These are phyloP conservation scores for Myriosclerotinia scirpicola DNA, from an alignment of 2,329 filamentous ascomycete genomes.

Conservation along the genomic window DNA sequence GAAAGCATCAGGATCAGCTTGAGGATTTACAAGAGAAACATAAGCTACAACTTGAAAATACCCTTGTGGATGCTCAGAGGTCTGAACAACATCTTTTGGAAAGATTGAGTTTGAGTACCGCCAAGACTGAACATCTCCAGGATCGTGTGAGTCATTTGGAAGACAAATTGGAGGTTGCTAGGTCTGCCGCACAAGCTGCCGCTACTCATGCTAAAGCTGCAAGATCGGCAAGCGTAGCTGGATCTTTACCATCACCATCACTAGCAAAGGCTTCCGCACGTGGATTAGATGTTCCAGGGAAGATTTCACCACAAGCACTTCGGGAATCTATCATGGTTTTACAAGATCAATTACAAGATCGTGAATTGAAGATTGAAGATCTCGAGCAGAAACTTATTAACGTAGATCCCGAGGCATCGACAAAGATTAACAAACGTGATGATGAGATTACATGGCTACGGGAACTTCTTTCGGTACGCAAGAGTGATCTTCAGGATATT, in stretches of 20 bases:
- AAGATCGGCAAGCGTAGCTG: conserved; percentile 31
- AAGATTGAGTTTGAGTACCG: conserved; percentile 76
- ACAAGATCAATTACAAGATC: conserved; percentile 94
- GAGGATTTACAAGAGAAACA: conserved; percentile 77
- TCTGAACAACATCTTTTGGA: conserved; percentile 78
- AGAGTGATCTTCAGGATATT: conserved; percentile 90
- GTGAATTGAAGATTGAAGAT: conserved; percentile 84
- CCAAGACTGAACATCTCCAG: conserved; percentile 81
- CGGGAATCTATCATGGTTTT: conserved; percentile 95
- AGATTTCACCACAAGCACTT: conserved; percentile 89
- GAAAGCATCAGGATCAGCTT: conserved; percentile 65
- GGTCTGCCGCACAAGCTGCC: conserved; percentile 67
- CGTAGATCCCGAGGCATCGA: conserved; percentile 73
- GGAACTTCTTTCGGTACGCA: conserved; percentile 85
- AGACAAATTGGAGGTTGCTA: conserved; percentile 87
- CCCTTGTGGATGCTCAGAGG: conserved; percentile 77
- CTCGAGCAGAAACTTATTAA: conserved; percentile 71
- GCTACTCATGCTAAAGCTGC: conserved; percentile 34
- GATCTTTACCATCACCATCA: conserved; percentile 25
- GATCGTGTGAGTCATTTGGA: conserved; percentile 83
- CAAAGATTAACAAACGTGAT: conserved; percentile 85
- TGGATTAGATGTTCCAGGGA: conserved; percentile 64
- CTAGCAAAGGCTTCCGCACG: conserved; percentile 42
- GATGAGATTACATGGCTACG: conserved; percentile 94
- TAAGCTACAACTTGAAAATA: conserved; percentile 69